A percentile compares a stretch with the other conserved stretches of the same genome.
phyloP scores from a whole-genome alignment of 805 yeast species.

The Vanderwaltozyma verrucispora region DNA sequence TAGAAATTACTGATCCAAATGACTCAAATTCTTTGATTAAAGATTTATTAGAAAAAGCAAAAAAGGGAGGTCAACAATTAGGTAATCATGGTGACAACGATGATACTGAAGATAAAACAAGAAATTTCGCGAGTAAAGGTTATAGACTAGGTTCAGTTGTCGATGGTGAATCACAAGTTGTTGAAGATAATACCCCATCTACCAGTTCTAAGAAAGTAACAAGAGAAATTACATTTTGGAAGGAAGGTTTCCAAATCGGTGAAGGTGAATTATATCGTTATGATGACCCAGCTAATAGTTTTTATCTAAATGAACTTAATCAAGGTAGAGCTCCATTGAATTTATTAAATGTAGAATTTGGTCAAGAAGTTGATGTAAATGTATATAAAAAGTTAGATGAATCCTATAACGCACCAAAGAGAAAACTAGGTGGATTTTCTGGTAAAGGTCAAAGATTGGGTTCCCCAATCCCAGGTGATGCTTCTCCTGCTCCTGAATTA shows the following conservation, averaged over 20 bases:
- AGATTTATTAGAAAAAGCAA: conserved; percentile 57
- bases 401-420: conserved; percentile 63
- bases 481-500: conserved; percentile 5
- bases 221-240: conserved; percentile 89
- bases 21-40: conserved; percentile 37
- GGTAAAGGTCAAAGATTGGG: conserved; percentile 86
- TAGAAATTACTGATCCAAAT: conserved; percentile 70
- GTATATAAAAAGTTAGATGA: conserved; percentile 77
- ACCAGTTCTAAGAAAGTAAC: conserved; percentile 40
- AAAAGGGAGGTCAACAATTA: conserved; percentile 46
- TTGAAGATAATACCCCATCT: conserved; percentile 29
- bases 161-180: conserved; percentile 25
- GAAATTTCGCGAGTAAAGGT: conserved; percentile 33
- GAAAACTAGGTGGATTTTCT: conserved; percentile 50
- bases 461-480: conserved; percentile 75
- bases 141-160: conserved; percentile 32
- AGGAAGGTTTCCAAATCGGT: conserved; percentile 90
- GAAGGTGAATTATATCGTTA: conserved; percentile 80
- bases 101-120: conserved; percentile 26
- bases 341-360: conserved; percentile 69
- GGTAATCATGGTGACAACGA: conserved; percentile 16
- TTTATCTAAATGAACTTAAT: conserved; percentile 67
- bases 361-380: conserved; percentile 88
- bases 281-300: conserved; percentile 85
- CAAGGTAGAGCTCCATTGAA: conserved; percentile 87